Conservation (phyloP, 2,329 filamentous ascomycete species). For the Phialemonium atrogriseum region DNA sequence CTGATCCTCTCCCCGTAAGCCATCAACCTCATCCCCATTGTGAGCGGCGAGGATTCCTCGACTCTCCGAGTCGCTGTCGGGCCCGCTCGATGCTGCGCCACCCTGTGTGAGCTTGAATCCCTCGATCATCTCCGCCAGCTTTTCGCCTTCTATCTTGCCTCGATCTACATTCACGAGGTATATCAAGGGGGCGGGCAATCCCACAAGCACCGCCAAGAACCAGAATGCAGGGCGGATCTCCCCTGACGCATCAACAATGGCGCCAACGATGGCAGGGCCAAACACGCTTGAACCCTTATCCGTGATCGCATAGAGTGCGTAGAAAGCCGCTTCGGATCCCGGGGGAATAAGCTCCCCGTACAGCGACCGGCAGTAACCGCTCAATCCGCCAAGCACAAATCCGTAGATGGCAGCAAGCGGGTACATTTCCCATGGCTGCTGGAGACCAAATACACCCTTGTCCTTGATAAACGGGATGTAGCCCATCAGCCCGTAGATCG, state of each 20-base stretch:
- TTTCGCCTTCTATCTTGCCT: slow-evolving; percentile 60
- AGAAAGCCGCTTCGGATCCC: slow-evolving; percentile 92
- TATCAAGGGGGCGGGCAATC: slow-evolving; percentile 76
- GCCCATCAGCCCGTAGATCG: slow-evolving; percentile 80
- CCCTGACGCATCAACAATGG: slow-evolving; percentile 77
- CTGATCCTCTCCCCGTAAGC: slow-evolving; percentile 5
- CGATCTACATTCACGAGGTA: slow-evolving; percentile 78
- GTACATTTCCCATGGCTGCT: slow-evolving; percentile 96
- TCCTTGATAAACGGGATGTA: slow-evolving; percentile 72
- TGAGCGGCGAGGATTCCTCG: slow-evolving; percentile 26
- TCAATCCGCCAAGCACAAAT: slow-evolving; percentile 86
- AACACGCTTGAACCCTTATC: slow-evolving; percentile 95
- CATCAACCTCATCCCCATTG: slow-evolving; percentile 22
- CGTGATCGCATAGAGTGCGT: slow-evolving; percentile 92
- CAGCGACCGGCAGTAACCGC: slow-evolving; percentile 83
- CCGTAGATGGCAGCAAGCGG: slow-evolving; percentile 85
- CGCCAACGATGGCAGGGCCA: slow-evolving; percentile 86
- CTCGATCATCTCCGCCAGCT: slow-evolving; percentile 52
- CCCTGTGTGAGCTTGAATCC: slow-evolving; percentile 30
- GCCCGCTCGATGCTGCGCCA: slow-evolving; percentile 8
- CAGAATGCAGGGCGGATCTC: slow-evolving; percentile 83
- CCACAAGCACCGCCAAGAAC: slow-evolving; percentile 81
- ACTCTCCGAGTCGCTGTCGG: slow-evolving; percentile 22
- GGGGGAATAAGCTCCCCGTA: slow-evolving; percentile 92
- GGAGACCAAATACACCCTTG: slow-evolving; percentile 75